Evolutionary conservation across 768 basidiomycete species (phyloP).

Genomic region (Leccinum incarnatum): DNA sequence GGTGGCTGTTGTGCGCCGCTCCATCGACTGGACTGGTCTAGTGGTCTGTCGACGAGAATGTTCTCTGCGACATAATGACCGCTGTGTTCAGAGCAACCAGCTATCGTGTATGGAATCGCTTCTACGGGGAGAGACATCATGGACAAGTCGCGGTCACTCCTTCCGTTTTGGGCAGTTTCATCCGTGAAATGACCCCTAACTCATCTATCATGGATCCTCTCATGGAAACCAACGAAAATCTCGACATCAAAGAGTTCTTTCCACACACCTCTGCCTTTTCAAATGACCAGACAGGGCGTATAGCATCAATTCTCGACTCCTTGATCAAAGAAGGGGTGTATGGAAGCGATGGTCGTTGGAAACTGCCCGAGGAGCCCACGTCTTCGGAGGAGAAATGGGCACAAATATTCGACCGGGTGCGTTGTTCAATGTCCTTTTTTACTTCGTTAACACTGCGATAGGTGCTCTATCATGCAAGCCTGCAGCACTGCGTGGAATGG

Average conservation of each 20-base stretch:
- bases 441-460: not conserved
- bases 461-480: not conserved
- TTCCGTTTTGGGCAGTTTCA: too few relatives aligned
- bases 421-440: not conserved
- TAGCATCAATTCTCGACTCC: not conserved
- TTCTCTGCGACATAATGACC: conserved; percentile 68
- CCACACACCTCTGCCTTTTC: not conserved
- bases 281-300: not conserved
- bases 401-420: not conserved
- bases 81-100: conserved; percentile 66
- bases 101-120: conserved; percentile 50
- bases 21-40: conserved; percentile 71
- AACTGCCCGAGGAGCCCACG: not conserved
- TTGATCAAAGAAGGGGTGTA: not conserved
- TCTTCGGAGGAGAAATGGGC: not conserved
- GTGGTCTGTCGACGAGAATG: conserved; percentile 60
- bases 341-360: not conserved
- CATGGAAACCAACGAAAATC: not conserved
- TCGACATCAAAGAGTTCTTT: not conserved
- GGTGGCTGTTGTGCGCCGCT: conserved; percentile 61
- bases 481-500: not conserved
- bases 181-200: too few relatives aligned
- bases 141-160: too few relatives aligned
- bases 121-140: conserved; percentile 12
- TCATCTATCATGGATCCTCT: not conserved